These are phyloP conservation scores for Mytilinidion resinicola DNA, from an alignment of 495 filamentous ascomycete species.

Conservation along the genomic window DNA sequence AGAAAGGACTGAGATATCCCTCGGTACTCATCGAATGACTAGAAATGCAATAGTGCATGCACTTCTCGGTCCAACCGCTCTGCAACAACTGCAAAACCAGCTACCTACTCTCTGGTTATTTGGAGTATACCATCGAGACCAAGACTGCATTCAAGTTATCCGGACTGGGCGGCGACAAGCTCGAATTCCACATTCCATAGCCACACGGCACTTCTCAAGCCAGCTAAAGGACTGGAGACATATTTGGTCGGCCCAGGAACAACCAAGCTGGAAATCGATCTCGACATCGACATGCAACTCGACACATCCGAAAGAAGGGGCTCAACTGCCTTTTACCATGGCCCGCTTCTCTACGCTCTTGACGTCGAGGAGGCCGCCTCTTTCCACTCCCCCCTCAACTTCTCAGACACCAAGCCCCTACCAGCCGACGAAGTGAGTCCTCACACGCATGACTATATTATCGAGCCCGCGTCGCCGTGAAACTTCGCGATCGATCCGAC, in stretches of 20 bases:
- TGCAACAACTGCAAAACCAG: slow-evolving; percentile 39
- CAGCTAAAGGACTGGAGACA: slow-evolving; percentile 31
- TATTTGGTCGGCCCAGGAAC: slow-evolving; percentile 31
- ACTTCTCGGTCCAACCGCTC: slow-evolving; percentile 38
- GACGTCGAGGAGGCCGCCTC: slow-evolving; percentile 28
- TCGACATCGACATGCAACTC: slow-evolving; percentile 24
- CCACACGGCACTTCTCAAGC: too few species aligned
- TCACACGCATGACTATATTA: too few species aligned
- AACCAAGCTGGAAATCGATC: slow-evolving; percentile 25
- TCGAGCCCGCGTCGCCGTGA: slow-evolving; percentile 36
- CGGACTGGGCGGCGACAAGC: slow-evolving; percentile 36
- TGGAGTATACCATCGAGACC: slow-evolving; percentile 45
- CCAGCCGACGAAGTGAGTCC: too few species aligned
- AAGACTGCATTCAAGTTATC: slow-evolving; percentile 41
- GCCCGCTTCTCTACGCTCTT: slow-evolving; percentile 51
- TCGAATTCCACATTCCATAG: too few species aligned
- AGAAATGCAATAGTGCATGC: slow-evolving; percentile 38
- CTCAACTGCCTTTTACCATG: slow-evolving; percentile 43
- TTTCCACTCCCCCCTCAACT: slow-evolving; percentile 27
- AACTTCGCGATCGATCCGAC: slow-evolving; percentile 46
- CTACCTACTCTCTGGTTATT: slow-evolving; percentile 48
- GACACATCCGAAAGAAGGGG: slow-evolving; percentile 25
- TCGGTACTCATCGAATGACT: slow-evolving; percentile 41
- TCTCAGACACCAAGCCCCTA: slow-evolving; percentile 7
- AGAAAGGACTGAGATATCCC: not conserved